Conservation (phyloP, 306 rosid genomes). For the Ochetophila trinervis region DNA sequence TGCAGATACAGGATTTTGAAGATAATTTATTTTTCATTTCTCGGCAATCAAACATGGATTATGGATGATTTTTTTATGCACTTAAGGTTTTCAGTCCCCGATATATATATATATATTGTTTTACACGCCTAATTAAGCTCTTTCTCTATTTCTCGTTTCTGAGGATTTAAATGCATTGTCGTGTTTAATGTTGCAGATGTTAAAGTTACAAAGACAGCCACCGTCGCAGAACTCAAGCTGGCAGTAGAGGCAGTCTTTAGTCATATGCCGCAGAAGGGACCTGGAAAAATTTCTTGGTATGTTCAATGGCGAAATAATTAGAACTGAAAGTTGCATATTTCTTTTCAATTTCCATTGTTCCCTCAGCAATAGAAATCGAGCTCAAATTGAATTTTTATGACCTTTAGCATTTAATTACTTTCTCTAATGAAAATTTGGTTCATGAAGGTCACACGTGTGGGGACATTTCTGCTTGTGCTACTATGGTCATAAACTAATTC, state of each 20-base stretch:
- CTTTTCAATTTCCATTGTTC: not conserved
- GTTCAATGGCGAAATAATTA: too few relatives aligned
- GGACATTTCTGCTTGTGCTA: slow-evolving; percentile 81
- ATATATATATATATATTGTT: not conserved
- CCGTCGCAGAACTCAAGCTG: slow-evolving; percentile 57
- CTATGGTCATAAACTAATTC: slow-evolving; percentile 57
- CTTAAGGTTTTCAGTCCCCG: not conserved
- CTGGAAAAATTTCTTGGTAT: slow-evolving; percentile 72
- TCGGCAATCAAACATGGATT: not conserved
- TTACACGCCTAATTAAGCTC: too few relatives aligned
- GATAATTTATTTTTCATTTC: not conserved
- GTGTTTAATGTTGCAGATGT: slow-evolving; percentile 47
- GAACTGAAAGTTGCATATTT: not conserved
- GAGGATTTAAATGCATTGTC: slow-evolving; percentile 12
- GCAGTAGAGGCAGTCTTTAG: slow-evolving; percentile 68
- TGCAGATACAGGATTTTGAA: not conserved
- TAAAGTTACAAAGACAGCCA: slow-evolving; percentile 59
- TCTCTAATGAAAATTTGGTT: slow-evolving; percentile 17
- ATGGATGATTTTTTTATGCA: too few relatives aligned
- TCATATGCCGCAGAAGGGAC: slow-evolving; percentile 70
- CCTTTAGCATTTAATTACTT: not conserved
- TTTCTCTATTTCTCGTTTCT: not conserved
- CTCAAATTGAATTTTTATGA: not conserved
- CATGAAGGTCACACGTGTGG: slow-evolving; percentile 78
- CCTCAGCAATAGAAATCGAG: not conserved